Evolutionary conservation across 192 early-diverging fungal species (phyloP).

Genomic region (Podochytrium sp.): DNA sequence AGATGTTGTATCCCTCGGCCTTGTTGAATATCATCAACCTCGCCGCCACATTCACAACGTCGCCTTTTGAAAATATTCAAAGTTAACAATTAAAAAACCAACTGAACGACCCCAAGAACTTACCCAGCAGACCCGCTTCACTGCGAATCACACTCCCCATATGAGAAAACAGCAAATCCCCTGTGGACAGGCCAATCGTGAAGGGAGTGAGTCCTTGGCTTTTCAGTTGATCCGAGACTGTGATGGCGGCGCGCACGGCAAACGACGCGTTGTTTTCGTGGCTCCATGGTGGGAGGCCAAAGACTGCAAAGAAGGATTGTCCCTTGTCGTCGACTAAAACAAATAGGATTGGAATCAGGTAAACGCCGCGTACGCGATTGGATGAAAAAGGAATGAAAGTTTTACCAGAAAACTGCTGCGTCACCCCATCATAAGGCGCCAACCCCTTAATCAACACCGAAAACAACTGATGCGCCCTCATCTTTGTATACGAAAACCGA

Average conservation of each 20-base stretch:
- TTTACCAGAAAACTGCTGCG: constrained; percentile 36
- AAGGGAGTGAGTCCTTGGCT: constrained; percentile 17
- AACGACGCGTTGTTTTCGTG: constrained; percentile 40
- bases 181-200: constrained; percentile 32
- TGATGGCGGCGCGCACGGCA: constrained; percentile 29
- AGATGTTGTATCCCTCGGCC: constrained; percentile 26
- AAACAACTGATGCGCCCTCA: constrained; percentile 28
- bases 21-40: constrained; percentile 31
- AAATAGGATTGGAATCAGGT: neutral
- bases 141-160: constrained; percentile 35
- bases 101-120: neutral
- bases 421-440: constrained; percentile 27
- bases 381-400: neutral
- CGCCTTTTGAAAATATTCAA: constrained; percentile 10
- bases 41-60: constrained; percentile 37
- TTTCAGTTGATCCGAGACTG: constrained; percentile 17
- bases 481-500: constrained; percentile 22
- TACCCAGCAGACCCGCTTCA: constrained; percentile 37
- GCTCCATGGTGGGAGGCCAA: constrained; percentile 38
- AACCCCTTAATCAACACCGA: constrained; percentile 27
- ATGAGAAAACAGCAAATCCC: constrained; percentile 37
- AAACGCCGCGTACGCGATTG: neutral
- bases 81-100: neutral
- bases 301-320: constrained; percentile 36
- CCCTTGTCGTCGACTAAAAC: constrained; percentile 37